Conservation (phyloP, 805 yeast species). For the Diddensiella santjacobensis region DNA sequence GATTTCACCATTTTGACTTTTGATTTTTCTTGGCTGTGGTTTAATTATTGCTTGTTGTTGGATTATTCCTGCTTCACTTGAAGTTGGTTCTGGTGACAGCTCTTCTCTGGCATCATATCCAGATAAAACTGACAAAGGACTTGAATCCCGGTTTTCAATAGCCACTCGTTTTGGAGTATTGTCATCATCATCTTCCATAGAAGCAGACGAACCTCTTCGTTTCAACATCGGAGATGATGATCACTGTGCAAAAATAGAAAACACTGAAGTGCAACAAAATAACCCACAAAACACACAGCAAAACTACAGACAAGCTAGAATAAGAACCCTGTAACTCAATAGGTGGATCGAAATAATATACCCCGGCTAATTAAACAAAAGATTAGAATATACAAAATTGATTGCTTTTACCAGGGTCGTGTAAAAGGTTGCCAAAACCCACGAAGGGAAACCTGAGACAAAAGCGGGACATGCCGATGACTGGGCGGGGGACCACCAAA, state of each 20-base stretch:
- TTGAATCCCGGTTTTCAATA: constrained; percentile 10
- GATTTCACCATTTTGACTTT: neutral
- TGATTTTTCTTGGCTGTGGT: neutral
- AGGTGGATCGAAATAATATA: no score
- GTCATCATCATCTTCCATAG: constrained; percentile 6
- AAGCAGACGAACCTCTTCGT: constrained; percentile 10
- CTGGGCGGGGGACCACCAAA: no score
- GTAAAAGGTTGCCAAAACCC: no score
- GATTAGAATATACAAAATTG: no score
- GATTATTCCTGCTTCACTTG: neutral
- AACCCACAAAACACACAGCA: no score
- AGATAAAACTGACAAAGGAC: constrained; percentile 10
- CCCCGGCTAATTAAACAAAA: no score
- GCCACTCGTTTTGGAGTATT: constrained; percentile 14
- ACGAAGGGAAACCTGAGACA: no score
- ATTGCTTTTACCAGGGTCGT: no score
- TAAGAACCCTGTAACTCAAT: neutral
- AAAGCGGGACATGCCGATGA: no score
- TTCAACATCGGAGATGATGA: constrained; percentile 4
- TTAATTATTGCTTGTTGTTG: neutral
- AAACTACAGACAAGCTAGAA: no score
- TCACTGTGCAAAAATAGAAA: no score
- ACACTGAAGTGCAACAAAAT: no score
- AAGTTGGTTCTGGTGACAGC: neutral
- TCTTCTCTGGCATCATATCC: constrained; percentile 11